These are phyloP conservation scores for Sugiyamaella grinbergsii DNA, from an alignment of 1,139 yeast genomes.

Conservation along the genomic window DNA sequence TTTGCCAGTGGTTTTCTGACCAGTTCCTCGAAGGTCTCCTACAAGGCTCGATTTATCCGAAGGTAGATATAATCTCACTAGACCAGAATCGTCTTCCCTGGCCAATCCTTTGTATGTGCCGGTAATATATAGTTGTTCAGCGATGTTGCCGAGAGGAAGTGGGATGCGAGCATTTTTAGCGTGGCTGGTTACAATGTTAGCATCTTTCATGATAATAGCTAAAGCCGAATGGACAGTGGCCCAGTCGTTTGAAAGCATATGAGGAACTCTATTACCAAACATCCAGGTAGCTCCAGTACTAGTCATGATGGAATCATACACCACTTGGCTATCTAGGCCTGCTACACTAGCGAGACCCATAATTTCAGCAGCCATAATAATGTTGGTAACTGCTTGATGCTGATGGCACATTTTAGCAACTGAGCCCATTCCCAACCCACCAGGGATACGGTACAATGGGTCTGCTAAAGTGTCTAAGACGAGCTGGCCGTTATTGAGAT, in stretches of 20 bases:
- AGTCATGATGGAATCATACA: conserved; percentile 17
- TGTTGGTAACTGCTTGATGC: conserved; percentile 24
- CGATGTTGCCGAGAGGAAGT: conserved; percentile 20
- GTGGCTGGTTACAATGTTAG: conserved; percentile 22
- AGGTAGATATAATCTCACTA: conserved; percentile 20
- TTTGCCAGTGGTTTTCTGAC: conserved; percentile 5
- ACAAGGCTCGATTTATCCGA: conserved; percentile 15
- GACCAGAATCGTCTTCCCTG: conserved; percentile 23
- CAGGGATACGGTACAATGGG: conserved; percentile 23
- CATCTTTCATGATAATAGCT: conserved; percentile 23
- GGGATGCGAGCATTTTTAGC: conserved; percentile 21
- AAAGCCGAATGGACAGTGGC: conserved; percentile 24
- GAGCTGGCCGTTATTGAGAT: conserved; percentile 16
- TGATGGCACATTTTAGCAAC: conserved; percentile 25
- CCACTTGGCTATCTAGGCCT: conserved; percentile 18
- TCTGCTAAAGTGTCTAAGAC: conserved; percentile 17
- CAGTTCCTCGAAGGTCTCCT: conserved; percentile 18
- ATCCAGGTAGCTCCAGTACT: conserved; percentile 23
- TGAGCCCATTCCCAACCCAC: conserved; percentile 24
- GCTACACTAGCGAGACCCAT: conserved; percentile 22
- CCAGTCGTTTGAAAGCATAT: conserved; percentile 23
- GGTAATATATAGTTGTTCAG: conserved; percentile 22
- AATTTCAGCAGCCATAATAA: conserved; percentile 21
- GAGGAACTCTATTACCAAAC: conserved; percentile 25
- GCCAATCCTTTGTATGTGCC: conserved; percentile 17